Base-by-base conservation (phyloP, 306 rosid species). In the Spatholobus suberectus region DNA sequence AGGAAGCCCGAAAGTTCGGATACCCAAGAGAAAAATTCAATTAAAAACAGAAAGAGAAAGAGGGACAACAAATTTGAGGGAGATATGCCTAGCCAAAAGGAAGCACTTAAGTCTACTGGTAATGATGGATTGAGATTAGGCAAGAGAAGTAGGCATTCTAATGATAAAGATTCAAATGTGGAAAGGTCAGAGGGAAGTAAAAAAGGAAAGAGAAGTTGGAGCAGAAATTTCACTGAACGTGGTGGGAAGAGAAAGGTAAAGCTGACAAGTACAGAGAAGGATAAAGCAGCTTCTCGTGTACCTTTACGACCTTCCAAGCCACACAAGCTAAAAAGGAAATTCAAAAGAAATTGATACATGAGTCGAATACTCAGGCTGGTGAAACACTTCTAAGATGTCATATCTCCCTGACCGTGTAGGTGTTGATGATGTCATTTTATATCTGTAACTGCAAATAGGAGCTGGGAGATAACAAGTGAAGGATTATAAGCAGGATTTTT, bases 21-120 rank as follows among this genome's bases (percentile, higher is more conserved):
- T 76, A 14, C 77, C 81, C 82, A 76, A 59, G 90, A 89, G 55
- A 76, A 54, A 17, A 86, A 69, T 77, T 82, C 58, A 14, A 18
- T 41, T 27, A 82, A 84, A 41, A 57, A 76, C 43, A 77, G 62
- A 59, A 89, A 84, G 77, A 89, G 89, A 62, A 90, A 86, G 86
- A 24, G 88, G 82, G 89, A 67, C 55, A 80, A 83, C 41, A 86
- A 81, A 78, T 54, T 51, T 70, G 77, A 73, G 54, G 52, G 67
- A 4, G 23, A 7, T 79, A 23, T 57, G 74, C 73, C 73, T 3
- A 73, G 85, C 29, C 29, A 68, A 63, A 82, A 55, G 18, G 76
- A 82, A 43, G 61, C 69, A 7, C 18, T 9, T n/a, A 37, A 73
- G 62, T 83, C 83, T 58, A 29, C 75, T 27, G 68, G 59, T 51